Conservation (phyloP, 1,139 yeast genomes). For the Yamadazyma friedrichii region DNA sequence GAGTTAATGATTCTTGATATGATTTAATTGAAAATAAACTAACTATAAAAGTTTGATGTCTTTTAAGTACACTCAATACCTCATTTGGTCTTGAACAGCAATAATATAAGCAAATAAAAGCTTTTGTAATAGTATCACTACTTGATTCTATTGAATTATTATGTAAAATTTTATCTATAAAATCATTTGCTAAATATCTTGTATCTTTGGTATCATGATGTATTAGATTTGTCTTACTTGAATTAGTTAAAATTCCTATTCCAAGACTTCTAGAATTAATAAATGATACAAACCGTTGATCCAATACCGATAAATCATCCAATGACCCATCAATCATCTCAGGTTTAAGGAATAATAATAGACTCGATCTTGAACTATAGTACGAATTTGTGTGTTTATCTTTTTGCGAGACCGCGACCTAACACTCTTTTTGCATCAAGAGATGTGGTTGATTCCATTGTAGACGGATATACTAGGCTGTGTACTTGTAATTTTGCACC, state of each 20-base stretch:
- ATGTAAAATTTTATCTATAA: slow-evolving; percentile 5
- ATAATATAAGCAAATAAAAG: slow-evolving; percentile 11
- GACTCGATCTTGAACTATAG: background rate
- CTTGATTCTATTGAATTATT: background rate
- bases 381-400: slow-evolving; percentile 4
- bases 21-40: slow-evolving; percentile 25
- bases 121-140: slow-evolving; percentile 6
- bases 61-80: slow-evolving; percentile 7
- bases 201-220: slow-evolving; percentile 4
- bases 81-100: slow-evolving; percentile 1
- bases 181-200: slow-evolving; percentile 6
- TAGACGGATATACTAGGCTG: too few relatives aligned
- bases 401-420: slow-evolving; percentile 5
- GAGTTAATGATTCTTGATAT: slow-evolving; percentile 15
- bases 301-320: slow-evolving; percentile 1
- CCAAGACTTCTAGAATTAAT: background rate
- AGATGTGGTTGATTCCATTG: background rate
- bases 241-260: background rate
- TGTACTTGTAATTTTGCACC: too few relatives aligned
- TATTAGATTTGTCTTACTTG: slow-evolving; percentile 4
- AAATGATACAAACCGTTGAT: slow-evolving; percentile 5
- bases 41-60: slow-evolving; percentile 32
- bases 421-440: background rate
- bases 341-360: background rate
- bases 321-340: slow-evolving; percentile 3